phyloP scores from a whole-genome alignment of 1,284 basidiomycete genomes.

The Stygiomarasmius scandens region DNA sequence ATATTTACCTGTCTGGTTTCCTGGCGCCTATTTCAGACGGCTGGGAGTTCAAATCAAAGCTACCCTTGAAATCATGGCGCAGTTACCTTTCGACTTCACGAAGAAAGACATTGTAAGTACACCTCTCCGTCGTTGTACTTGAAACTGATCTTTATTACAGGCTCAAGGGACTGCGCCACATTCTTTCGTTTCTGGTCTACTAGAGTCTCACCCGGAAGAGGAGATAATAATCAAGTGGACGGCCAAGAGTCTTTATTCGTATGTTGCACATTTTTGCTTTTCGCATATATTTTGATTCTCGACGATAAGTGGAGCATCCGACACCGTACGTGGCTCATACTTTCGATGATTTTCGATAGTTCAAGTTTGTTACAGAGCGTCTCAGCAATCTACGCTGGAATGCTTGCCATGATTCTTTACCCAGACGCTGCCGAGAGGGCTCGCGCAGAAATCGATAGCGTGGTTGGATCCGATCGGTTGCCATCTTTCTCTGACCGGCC shows the following conservation, averaged over 20 bases:
- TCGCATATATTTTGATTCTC: no score
- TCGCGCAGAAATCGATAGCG: conserved; percentile 27
- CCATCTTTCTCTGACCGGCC: conserved; percentile 31
- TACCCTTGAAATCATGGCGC: conserved; percentile 15
- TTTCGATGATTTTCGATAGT: no score
- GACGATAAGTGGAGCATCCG: neutral
- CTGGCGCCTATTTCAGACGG: conserved; percentile 27
- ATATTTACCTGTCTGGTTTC: conserved; percentile 28
- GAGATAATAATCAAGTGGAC: conserved; percentile 21
- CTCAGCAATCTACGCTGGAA: conserved; percentile 2
- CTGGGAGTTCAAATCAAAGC: conserved; percentile 18
- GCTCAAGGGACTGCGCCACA: conserved; percentile 14
- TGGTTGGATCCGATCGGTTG: conserved; percentile 27
- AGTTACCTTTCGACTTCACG: conserved; percentile 17
- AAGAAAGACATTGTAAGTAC: conserved; percentile 21
- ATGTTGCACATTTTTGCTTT: neutral
- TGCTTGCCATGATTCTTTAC: conserved; percentile 11
- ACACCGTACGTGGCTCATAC: no score
- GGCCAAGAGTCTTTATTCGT: conserved; percentile 23
- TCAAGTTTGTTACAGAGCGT: neutral
- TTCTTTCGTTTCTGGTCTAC: conserved; percentile 18
- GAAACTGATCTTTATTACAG: conserved; percentile 6
- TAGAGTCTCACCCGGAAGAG: conserved; percentile 15
- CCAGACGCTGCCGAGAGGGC: conserved; percentile 24
- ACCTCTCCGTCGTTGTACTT: neutral